Evolutionary conservation across 1,139 yeast genomes (phyloP).

Genomic region (Taphrina populina): DNA sequence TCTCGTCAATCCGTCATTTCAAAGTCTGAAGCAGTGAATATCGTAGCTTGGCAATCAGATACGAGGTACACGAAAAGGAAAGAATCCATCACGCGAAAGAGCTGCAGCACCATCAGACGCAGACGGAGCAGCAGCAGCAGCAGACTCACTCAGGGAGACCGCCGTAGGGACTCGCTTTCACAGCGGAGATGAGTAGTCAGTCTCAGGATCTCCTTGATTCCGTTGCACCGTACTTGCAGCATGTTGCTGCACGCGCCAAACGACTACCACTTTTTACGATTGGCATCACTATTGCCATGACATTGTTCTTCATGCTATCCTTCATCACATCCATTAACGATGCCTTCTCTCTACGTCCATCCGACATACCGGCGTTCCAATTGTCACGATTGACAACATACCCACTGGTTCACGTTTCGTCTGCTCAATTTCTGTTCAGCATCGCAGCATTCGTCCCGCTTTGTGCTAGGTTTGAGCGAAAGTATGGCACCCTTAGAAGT

Average conservation of each 20-base stretch:
- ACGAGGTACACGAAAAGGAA: too few species aligned
- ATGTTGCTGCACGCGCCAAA: conserved; percentile 14
- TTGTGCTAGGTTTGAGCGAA: conserved; percentile 61
- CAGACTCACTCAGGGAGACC: too few species aligned
- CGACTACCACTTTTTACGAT: conserved; percentile 20
- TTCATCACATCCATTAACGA: conserved; percentile 13
- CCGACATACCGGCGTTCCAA: conserved; percentile 18
- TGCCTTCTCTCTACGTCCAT: conserved; percentile 18
- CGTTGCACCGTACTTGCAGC: conserved; percentile 8
- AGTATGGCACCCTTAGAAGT: conserved; percentile 83
- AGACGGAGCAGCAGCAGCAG: too few species aligned
- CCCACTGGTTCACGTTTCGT: conserved; percentile 64
- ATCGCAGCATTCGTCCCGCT: conserved; percentile 62
- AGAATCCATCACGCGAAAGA: too few species aligned
- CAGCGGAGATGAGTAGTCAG: not conserved
- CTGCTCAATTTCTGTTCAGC: conserved; percentile 66
- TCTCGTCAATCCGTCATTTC: too few species aligned
- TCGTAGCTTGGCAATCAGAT: too few species aligned
- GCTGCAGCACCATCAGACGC: too few species aligned
- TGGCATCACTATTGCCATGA: conserved; percentile 10
- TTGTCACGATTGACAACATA: conserved; percentile 69
- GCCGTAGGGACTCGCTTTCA: too few species aligned
- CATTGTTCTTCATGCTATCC: conserved; percentile 15
- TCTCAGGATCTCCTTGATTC: conserved; percentile 22
- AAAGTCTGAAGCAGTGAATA: too few species aligned